Evolutionary conservation across 768 basidiomycete genomes (phyloP), one percentile per base, ranked within the genome.

Genomic region (Boletus rubescentipes): DNA sequence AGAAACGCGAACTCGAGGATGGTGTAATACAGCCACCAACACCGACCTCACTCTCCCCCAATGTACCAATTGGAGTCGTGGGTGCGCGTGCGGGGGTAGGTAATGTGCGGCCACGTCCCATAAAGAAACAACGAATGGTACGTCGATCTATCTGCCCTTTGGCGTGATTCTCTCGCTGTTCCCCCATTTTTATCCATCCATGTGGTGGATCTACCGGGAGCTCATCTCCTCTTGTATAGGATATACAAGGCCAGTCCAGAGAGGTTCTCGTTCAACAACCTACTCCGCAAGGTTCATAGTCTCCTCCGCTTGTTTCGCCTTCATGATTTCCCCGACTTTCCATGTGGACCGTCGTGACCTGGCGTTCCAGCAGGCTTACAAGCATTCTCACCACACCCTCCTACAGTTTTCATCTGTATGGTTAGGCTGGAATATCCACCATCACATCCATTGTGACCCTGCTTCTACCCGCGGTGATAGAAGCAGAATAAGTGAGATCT

Each of bases 61-160:
- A 54, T 32, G 54, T 59, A 14, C 57, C 68, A 12, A 52, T 70
- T 26, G 63, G 63, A 32, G 67, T 78, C 15, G 62, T 81, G 15
- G 78, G 78, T 60, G 78, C 84, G 26, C 82, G 82, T 61, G 82
- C 85, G 10, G 87, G 86, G 16, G 75, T 74, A 35, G 76, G 75
- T 9, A 80, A 77, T 42, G 79, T 77, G 14, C 76, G 84, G 51
- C 86, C 87, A 29, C 76, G 88, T 59, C 88, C 88, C 20, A 64
- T 85, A 39, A 91, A 91, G 79, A 90, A 87, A 71, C 86, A 83
- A 64, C 79, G 86, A 57, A 75, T 87, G 83, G 88, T 89, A 61
- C 62, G 83, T 53, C 41, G 14, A 26, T n/a, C 9, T 10, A 14
- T 26, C 9, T 35, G 10, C 18, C 23, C 37, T 21, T 44, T 23